A percentile compares a stretch with the other conserved stretches of the same genome.
Conservation (phyloP, 2,329 filamentous ascomycete genomes). For the Fusarium haematococcum region DNA sequence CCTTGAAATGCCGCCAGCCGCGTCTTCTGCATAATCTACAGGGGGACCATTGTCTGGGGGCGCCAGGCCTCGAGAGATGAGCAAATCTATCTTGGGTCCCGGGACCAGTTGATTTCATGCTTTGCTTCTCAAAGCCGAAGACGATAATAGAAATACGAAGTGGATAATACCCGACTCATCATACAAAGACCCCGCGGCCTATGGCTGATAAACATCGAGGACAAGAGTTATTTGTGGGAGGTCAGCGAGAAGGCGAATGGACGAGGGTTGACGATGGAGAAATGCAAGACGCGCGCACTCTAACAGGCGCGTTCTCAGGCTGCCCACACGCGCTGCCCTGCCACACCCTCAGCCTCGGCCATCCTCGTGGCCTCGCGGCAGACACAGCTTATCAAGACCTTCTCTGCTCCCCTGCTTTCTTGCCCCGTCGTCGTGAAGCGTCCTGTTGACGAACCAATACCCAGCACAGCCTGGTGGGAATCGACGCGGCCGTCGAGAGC, state of each 20-base stretch:
- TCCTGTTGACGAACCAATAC: constrained; percentile 14
- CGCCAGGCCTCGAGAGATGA: constrained; percentile 11
- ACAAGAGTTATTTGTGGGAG: constrained; percentile 4
- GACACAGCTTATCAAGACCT: constrained; percentile 9
- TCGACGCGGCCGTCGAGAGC: constrained; percentile 3
- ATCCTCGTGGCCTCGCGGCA: constrained; percentile 27
- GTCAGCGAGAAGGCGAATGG: constrained; percentile 28
- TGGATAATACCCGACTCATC: constrained; percentile 22
- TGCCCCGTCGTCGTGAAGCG: background rate
- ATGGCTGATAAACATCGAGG: background rate
- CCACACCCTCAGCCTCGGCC: constrained; percentile 27
- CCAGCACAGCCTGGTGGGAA: background rate
- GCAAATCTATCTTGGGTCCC: constrained; percentile 26
- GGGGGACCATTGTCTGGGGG: constrained; percentile 1
- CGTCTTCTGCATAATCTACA: constrained; percentile 24
- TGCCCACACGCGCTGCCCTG: constrained; percentile 22
- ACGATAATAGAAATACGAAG: constrained; percentile 15
- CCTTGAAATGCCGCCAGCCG: constrained; percentile 10
- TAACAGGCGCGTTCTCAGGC: constrained; percentile 24
- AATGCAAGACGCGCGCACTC: constrained; percentile 25
- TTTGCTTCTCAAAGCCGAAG: constrained; percentile 19
- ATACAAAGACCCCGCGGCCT: constrained; percentile 6
- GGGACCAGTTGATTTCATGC: constrained; percentile 24
- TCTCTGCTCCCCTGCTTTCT: background rate
- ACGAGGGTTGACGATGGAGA: background rate